Percentiles rank a stretch among this genome's conserved stretches.
Evolutionary conservation across 306 rosid species (phyloP).

Genomic region (Sindora glabra): DNA sequence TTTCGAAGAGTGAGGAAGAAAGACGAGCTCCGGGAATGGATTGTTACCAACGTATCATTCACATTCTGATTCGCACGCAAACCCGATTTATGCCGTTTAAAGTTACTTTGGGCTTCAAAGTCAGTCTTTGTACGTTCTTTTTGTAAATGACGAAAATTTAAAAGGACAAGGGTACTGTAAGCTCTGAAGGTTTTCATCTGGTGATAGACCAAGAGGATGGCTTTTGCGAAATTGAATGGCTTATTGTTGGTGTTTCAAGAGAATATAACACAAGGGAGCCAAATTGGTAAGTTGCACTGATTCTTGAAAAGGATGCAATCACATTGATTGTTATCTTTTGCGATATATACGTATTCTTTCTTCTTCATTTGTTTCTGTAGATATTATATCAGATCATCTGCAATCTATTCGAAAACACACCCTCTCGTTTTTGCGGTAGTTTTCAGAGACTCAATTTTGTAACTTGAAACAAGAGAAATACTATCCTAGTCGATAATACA

Average conservation of each 20-base stretch:
- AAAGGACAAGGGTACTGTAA: constrained; percentile 1
- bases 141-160: constrained; percentile 1
- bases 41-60: constrained; percentile 6
- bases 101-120: neutral
- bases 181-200: constrained; percentile 9
- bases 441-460: too few relatives aligned
- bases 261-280: constrained; percentile 2
- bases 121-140: neutral
- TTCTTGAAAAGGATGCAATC: constrained; percentile 13
- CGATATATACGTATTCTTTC: neutral
- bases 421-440: neutral
- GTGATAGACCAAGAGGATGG: constrained; percentile 6
- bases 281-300: constrained; percentile 7
- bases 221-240: constrained; percentile 9
- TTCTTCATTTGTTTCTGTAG: neutral
- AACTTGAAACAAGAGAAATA: too few relatives aligned
- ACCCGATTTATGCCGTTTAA: constrained; percentile 41
- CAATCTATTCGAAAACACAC: too few relatives aligned
- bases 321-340: neutral
- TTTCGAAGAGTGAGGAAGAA: constrained; percentile 30
- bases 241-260: constrained; percentile 11
- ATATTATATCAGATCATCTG: too few relatives aligned
- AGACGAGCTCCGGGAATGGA: constrained; percentile 6
- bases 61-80: constrained; percentile 34
- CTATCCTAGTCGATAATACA: too few relatives aligned